These are phyloP conservation scores for Potentilla sterilis DNA, from an alignment of 306 rosid genomes.

Conservation along the genomic window DNA sequence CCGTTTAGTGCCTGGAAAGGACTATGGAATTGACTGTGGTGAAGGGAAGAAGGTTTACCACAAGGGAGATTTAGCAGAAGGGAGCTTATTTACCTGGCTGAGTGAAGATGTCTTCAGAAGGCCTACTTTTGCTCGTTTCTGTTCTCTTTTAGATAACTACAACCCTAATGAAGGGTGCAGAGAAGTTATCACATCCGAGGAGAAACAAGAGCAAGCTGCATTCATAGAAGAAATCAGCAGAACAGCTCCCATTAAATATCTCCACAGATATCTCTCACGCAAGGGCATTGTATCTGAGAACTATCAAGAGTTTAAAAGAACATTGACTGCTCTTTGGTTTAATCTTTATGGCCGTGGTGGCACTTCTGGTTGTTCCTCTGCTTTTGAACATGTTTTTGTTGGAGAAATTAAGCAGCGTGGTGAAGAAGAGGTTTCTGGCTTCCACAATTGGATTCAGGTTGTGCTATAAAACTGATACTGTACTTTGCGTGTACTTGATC, in stretches of 20 bases:
- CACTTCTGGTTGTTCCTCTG: slow-evolving; percentile 81
- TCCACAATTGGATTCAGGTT: slow-evolving; percentile 99
- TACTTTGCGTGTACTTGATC: no score
- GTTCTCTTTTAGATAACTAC: slow-evolving; percentile 86
- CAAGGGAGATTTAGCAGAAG: slow-evolving; percentile 71
- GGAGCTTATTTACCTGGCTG: slow-evolving; percentile 69
- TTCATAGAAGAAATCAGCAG: slow-evolving; percentile 93
- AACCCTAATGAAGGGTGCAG: slow-evolving; percentile 72
- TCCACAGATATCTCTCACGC: slow-evolving; percentile 67
- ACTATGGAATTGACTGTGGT: slow-evolving; percentile 93
- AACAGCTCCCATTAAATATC: slow-evolving; percentile 87
- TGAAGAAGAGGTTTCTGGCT: slow-evolving; percentile 72
- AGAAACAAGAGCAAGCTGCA: slow-evolving; percentile 88
- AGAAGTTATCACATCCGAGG: slow-evolving; percentile 91
- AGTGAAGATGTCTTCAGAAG: slow-evolving; percentile 61
- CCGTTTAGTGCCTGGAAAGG: slow-evolving; percentile 71
- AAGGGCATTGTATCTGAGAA: slow-evolving; percentile 57
- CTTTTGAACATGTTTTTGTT: slow-evolving; percentile 95
- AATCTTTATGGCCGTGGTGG: slow-evolving; percentile 93
- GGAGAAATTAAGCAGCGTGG: slow-evolving; percentile 78
- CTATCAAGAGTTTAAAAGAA: slow-evolving; percentile 67
- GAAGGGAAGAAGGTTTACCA: slow-evolving; percentile 80
- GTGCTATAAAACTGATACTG: slow-evolving; percentile 12
- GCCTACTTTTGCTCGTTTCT: slow-evolving; percentile 79
- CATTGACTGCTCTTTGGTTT: slow-evolving; percentile 68